Evolutionary conservation across 306 rosid species (phyloP).

Genomic region (Hippophae tibetana): DNA sequence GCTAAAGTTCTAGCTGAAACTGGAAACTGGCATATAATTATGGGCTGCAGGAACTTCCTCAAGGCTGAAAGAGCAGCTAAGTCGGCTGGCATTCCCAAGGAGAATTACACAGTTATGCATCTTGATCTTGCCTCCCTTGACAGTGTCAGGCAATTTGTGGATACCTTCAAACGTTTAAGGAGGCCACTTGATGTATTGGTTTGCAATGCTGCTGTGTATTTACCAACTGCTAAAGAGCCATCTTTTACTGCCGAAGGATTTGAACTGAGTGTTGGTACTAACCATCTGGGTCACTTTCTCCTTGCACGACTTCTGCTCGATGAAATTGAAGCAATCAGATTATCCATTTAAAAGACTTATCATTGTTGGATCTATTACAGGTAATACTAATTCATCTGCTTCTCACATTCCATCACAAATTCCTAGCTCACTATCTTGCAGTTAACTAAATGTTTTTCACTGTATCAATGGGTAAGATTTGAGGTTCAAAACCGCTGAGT

Average conservation of each 20-base stretch:
- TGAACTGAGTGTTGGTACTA: conserved; percentile 65
- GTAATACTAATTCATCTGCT: conserved; percentile 11
- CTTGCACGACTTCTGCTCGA: conserved; percentile 51
- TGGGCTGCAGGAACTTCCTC: conserved; percentile 72
- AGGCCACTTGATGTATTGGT: conserved; percentile 50
- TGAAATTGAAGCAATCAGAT: conserved; percentile 46
- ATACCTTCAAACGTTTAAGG: conserved; percentile 34
- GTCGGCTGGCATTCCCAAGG: conserved; percentile 55
- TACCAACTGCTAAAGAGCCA: conserved; percentile 68
- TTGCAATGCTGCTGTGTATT: conserved; percentile 68
- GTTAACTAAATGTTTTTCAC: too few relatives aligned
- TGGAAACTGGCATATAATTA: conserved; percentile 59
- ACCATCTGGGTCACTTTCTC: conserved; percentile 66
- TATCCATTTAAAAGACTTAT: conserved; percentile 51
- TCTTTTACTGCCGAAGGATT: conserved; percentile 63
- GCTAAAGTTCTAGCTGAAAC: conserved; percentile 69
- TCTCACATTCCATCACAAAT: background rate
- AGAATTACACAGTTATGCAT: conserved; percentile 50
- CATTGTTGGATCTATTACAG: conserved; percentile 72
- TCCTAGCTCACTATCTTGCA: background rate
- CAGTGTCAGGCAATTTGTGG: conserved; percentile 58
- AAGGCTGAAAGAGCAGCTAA: conserved; percentile 64
- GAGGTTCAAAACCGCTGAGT: too few relatives aligned
- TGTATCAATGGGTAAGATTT: too few relatives aligned
- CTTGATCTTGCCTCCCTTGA: conserved; percentile 64